Percentiles rank a stretch among this genome's conserved stretches.
phyloP scores from a whole-genome alignment of 192 early-diverging fungal genomes.

The Coemansia sp. region DNA sequence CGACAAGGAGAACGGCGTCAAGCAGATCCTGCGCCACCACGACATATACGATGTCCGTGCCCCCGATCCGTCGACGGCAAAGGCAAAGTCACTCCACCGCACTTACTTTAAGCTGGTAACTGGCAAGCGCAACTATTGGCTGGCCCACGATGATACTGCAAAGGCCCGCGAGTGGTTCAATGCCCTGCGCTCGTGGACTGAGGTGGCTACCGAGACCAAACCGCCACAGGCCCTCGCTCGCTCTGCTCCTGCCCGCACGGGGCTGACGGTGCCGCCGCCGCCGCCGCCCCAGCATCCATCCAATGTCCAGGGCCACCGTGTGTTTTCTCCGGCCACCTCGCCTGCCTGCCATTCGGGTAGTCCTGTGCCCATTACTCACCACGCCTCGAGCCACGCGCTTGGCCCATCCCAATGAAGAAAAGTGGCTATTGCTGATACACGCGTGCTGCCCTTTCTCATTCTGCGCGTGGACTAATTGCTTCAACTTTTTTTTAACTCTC shows the following conservation, averaged over 20 bases:
- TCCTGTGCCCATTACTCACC: neutral
- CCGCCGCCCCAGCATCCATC: slow-evolving; percentile 1
- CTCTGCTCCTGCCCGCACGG: neutral
- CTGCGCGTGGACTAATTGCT: too few relatives aligned
- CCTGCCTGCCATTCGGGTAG: neutral
- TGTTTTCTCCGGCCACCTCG: neutral
- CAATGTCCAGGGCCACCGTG: neutral
- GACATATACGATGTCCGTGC: slow-evolving; percentile 40
- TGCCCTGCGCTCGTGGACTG: slow-evolving; percentile 27
- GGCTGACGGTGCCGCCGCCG: neutral
- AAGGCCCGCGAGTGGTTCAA: slow-evolving; percentile 36
- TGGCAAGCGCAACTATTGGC: slow-evolving; percentile 45
- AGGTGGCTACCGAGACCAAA: neutral
- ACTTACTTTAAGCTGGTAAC: slow-evolving; percentile 43
- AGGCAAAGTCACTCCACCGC: slow-evolving; percentile 34
- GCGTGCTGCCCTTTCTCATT: too few relatives aligned
- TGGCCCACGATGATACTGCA: slow-evolving; percentile 33
- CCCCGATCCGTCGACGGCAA: slow-evolving; percentile 42
- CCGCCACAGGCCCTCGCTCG: neutral
- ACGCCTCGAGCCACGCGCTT: neutral
- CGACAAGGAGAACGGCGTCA: slow-evolving; percentile 44
- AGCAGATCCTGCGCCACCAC: slow-evolving; percentile 36
- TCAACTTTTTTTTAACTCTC: too few relatives aligned
- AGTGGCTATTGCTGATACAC: neutral
- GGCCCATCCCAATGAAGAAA: neutral